phyloP scores from a whole-genome alignment of 1,284 basidiomycete genomes.

The Malassezia arunalokei region DNA sequence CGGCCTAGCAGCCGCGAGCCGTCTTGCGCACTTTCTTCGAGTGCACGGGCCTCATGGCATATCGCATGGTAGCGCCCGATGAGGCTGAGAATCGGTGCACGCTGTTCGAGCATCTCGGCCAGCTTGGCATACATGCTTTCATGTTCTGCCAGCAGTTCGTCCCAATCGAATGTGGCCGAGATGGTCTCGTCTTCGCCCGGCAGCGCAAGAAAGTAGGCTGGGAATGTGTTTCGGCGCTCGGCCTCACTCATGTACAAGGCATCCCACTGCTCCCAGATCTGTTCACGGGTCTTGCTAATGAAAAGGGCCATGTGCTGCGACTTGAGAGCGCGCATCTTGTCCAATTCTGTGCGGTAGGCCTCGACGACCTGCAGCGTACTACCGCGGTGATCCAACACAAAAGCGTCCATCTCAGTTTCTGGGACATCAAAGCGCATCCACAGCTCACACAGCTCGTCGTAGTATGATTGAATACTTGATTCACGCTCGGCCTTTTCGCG shows the following conservation, averaged over 20 bases:
- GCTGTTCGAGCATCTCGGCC: slow-evolving; percentile 65
- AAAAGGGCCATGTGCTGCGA: slow-evolving; percentile 75
- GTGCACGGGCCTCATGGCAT: slow-evolving; percentile 76
- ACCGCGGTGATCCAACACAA: slow-evolving; percentile 51
- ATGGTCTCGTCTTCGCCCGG: slow-evolving; percentile 6
- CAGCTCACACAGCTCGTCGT: slow-evolving; percentile 42
- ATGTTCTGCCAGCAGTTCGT: slow-evolving; percentile 61
- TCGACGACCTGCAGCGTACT: slow-evolving; percentile 61
- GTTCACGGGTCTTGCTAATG: slow-evolving; percentile 65
- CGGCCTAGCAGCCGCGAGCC: slow-evolving; percentile 45
- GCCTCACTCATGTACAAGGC: slow-evolving; percentile 71
- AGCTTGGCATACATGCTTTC: slow-evolving; percentile 73
- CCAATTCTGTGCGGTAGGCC: slow-evolving; percentile 77
- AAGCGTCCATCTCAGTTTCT: slow-evolving; percentile 42
- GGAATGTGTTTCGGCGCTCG: slow-evolving; percentile 54
- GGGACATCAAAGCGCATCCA: slow-evolving; percentile 43
- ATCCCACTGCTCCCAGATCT: slow-evolving; percentile 73
- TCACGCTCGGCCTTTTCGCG: slow-evolving; percentile 33
- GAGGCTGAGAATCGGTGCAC: slow-evolving; percentile 62
- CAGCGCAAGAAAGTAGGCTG: slow-evolving; percentile 24
- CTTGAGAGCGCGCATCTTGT: slow-evolving; percentile 77
- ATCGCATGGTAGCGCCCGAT: slow-evolving; percentile 83
- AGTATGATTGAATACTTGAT: slow-evolving; percentile 35
- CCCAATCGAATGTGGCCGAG: slow-evolving; percentile 20
- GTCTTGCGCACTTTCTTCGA: slow-evolving; percentile 58